A percentile compares a stretch with the other conserved stretches of the same genome.
phyloP scores from a whole-genome alignment of 2,329 filamentous ascomycete species.

The Alternaria alternata region DNA sequence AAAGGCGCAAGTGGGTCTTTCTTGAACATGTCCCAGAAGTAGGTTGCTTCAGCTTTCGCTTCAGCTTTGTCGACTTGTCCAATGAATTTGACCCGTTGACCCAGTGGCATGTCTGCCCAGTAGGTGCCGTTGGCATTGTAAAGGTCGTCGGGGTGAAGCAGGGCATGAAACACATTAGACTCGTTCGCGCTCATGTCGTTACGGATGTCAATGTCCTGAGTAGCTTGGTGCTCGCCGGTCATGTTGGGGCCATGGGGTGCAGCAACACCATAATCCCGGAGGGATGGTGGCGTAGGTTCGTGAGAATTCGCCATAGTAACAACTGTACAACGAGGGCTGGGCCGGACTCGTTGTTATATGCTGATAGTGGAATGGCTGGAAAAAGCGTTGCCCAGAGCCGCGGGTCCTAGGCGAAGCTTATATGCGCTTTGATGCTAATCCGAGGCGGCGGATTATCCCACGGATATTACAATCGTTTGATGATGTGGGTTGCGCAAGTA shows the following conservation, averaged over 20 bases:
- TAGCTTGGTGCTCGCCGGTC: constrained; percentile 54
- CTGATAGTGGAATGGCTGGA: not conserved
- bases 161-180: constrained; percentile 73
- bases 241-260: constrained; percentile 60
- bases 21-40: constrained; percentile 82
- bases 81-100: constrained; percentile 78
- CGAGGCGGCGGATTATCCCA: not conserved
- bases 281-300: constrained; percentile 25
- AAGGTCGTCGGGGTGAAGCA: constrained; percentile 88
- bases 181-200: constrained; percentile 65
- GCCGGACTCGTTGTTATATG: not conserved
- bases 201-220: constrained; percentile 48
- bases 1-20: constrained; percentile 83
- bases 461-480: not conserved
- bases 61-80: constrained; percentile 75
- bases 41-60: constrained; percentile 69
- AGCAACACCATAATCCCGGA: constrained; percentile 58
- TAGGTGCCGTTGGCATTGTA: constrained; percentile 85
- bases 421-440: constrained; percentile 15
- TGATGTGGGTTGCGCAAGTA: constrained; percentile 5
- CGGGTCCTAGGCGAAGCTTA: constrained; percentile 17
- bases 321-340: constrained; percentile 6
- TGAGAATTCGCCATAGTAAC: constrained; percentile 39
- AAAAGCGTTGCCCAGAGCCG: constrained; percentile 1
- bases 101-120: constrained; percentile 86